Evolutionary conservation across 2,329 filamentous ascomycete genomes (phyloP), one percentile per base, ranked within the genome.

Genomic region (Penicillium sp.): DNA sequence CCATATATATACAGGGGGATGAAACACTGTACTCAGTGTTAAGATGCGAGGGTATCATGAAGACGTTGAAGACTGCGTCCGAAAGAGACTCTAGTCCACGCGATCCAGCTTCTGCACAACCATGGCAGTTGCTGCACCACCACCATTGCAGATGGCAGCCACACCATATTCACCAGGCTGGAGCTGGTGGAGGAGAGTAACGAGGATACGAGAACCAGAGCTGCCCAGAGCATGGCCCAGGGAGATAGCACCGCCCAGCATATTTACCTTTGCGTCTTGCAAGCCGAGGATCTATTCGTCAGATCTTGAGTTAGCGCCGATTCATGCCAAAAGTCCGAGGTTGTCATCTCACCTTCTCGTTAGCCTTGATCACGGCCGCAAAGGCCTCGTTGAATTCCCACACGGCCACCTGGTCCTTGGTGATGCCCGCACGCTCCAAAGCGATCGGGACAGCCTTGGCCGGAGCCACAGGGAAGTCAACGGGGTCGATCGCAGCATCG

Each of bases 311-410:
- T 67, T 60, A 69, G 68, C 66, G 53, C 63, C 22, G 14, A 17
- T 25, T 35, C 14, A 37, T 15, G 14, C 34, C 3, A 12, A 20
- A 57, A 42, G 28, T 5, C 5, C 11, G 10, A 11, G 54, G 42
- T 55, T 50, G n/a, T 38, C 25, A n/a, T 53, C 76, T 70, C 71
- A 89, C 88, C 86, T 96, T 93, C 71, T 91, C 89, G 73, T 98
- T 97, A 43, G 94, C 93, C 74, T 95, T 92, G 76, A 97, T 95
- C 34, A 97, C 93, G 4, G 91, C 91, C 31, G 95, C 94, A 74
- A 99, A 99, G 0, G 95, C 95, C 80, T 99, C 95, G 76, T 99
- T 99, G 78, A 99, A 96, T 76, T 98, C 95, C 94, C 95, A 98
- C 22, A 97, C 81, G 5, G 94, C 88, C 48, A 99, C 92, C 76